Evolutionary conservation across 371 early-diverging fungal species (phyloP).

Genomic region (Mortierella sp.): DNA sequence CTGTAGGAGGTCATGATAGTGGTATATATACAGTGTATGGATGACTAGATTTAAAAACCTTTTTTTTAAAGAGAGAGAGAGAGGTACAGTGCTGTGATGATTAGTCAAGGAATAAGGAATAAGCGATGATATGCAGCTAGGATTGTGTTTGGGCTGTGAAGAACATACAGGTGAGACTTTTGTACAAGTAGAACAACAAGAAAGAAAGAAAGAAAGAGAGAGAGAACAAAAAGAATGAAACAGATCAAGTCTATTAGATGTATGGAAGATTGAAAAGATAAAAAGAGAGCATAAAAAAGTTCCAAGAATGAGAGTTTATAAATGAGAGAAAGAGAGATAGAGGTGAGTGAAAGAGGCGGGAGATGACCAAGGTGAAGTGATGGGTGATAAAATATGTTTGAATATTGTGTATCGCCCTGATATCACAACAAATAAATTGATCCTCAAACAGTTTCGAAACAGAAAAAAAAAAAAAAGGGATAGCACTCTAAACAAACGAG

Average conservation of each 20-base stretch:
- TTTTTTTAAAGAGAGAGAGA: not conserved
- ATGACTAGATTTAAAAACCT: not conserved
- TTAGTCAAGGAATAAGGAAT: slow-evolving; percentile 4
- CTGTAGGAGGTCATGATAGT: slow-evolving; percentile 22
- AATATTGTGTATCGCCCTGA: slow-evolving; percentile 10
- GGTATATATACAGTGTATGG: not conserved
- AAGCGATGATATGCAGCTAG: not conserved
- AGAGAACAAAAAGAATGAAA: not conserved
- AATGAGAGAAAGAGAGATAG: too few species aligned
- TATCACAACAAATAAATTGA: slow-evolving; percentile 5
- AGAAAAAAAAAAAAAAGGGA: slow-evolving; percentile 7
- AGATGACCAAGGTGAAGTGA: not conserved
- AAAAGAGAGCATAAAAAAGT: not conserved
- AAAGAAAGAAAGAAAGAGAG: not conserved
- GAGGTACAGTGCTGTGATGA: slow-evolving; percentile 13
- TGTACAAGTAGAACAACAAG: not conserved
- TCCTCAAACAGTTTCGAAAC: slow-evolving; percentile 38
- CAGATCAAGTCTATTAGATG: not conserved
- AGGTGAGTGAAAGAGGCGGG: not conserved
- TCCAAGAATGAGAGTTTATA: slow-evolving; percentile 7
- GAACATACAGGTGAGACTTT: not conserved
- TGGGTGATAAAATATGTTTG: not conserved
- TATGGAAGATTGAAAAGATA: not conserved
- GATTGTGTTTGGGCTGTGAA: too few species aligned
- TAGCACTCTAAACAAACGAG: slow-evolving; percentile 28